Percentiles rank a stretch among this genome's conserved stretches.
These are phyloP conservation scores for Aspergillus ostianus DNA, from an alignment of 495 filamentous ascomycete species.

Conservation along the genomic window DNA sequence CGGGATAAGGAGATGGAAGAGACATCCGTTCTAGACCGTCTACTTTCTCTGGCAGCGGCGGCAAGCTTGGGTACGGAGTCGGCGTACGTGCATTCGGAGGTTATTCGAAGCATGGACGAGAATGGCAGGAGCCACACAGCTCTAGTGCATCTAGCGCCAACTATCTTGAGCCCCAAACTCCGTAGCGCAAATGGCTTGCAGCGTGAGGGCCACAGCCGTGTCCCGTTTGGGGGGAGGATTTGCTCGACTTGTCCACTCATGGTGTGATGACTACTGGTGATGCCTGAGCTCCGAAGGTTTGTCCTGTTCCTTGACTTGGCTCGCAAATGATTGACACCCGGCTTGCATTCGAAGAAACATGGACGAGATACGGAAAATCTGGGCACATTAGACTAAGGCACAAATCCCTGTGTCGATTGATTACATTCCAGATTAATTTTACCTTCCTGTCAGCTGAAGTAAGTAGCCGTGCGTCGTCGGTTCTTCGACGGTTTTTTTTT, in stretches of 20 bases:
- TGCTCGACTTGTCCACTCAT: not conserved
- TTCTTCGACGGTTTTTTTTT: not conserved
- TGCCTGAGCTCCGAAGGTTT: not conserved
- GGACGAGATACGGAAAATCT: not conserved
- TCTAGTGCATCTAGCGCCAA: conserved; percentile 6
- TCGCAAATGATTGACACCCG: not conserved
- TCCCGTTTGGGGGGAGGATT: not conserved
- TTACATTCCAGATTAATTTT: not conserved
- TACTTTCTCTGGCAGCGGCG: not conserved
- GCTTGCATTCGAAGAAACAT: too few species aligned
- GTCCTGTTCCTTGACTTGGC: not conserved
- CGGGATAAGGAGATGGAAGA: not conserved
- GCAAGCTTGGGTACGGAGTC: not conserved
- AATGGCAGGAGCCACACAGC: conserved; percentile 2
- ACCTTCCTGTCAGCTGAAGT: not conserved
- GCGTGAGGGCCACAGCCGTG: not conserved
- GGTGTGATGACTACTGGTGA: not conserved
- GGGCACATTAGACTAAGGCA: not conserved
- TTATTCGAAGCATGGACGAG: not conserved
- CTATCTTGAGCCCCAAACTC: conserved; percentile 7
- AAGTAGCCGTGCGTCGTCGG: not conserved
- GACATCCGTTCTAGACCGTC: not conserved
- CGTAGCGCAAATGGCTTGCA: conserved; percentile 4
- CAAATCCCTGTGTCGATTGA: conserved; percentile 1
- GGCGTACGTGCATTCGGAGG: not conserved